phyloP scores from a whole-genome alignment of 208 protist species.

The Phytomonas sp. region DNA sequence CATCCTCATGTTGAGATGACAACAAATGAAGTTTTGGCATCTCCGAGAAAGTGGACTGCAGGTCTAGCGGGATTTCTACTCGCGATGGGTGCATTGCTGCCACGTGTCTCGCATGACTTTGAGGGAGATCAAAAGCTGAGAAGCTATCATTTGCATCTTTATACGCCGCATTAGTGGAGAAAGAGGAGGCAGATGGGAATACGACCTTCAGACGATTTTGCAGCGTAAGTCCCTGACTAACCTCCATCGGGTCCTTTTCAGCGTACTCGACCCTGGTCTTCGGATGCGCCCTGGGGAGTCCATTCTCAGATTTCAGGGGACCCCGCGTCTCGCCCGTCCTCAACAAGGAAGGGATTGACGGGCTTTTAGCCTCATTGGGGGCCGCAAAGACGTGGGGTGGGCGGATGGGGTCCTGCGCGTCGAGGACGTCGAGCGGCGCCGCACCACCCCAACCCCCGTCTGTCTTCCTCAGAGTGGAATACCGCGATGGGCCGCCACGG shows the following conservation, averaged over 20 bases:
- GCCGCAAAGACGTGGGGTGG: not conserved
- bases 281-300: no score
- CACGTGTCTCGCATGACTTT: not conserved
- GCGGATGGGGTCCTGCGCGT: not conserved
- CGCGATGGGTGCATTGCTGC: not conserved
- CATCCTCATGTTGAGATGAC: not conserved
- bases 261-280: not conserved
- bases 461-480: not conserved
- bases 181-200: not conserved
- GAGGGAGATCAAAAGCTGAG: not conserved
- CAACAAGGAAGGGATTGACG: no score
- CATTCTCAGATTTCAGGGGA: no score
- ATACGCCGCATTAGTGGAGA: not conserved
- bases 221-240: not conserved
- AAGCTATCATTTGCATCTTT: not conserved
- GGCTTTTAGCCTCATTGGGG: no score
- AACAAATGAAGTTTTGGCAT: not conserved
- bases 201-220: not conserved
- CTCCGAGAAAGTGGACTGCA: not conserved
- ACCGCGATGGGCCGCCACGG: not conserved
- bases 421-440: not conserved
- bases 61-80: not conserved
- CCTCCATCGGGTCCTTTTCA: not conserved
- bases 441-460: not conserved
- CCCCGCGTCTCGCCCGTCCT: no score